Percentiles rank a stretch among this genome's conserved stretches.
These are phyloP conservation scores for Biancaea sappan DNA, from an alignment of 306 rosid species.

Conservation along the genomic window DNA sequence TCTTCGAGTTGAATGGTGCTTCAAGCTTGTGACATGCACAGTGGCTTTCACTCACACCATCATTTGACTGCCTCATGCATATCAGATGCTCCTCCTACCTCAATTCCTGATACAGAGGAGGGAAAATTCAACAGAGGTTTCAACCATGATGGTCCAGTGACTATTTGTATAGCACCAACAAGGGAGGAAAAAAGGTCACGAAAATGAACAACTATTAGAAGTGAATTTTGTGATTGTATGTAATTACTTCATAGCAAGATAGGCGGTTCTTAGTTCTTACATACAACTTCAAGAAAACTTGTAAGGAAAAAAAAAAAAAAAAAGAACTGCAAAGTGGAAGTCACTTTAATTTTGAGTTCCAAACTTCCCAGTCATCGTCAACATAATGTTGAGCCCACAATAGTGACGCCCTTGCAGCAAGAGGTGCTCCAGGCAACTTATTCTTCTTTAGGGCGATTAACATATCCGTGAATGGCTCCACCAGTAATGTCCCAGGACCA, in stretches of 20 bases:
- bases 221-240: constrained; percentile 26
- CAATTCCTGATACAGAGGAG: constrained; percentile 31
- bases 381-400: constrained; percentile 71
- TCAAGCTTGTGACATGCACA: constrained; percentile 17
- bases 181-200: constrained; percentile 26
- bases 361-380: constrained; percentile 70
- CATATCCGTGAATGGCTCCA: constrained; percentile 77
- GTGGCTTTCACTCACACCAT: constrained; percentile 25
- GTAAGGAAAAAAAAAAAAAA: not conserved
- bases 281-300: constrained; percentile 9
- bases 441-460: constrained; percentile 53
- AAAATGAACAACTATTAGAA: constrained; percentile 39
- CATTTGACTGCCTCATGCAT: constrained; percentile 38
- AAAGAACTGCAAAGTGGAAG: constrained; percentile 17
- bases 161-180: constrained; percentile 54
- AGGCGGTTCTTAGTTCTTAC: constrained; percentile 30
- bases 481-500: constrained; percentile 80
- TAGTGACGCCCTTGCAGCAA: constrained; percentile 71
- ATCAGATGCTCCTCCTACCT: constrained; percentile 36
- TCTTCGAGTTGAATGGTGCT: constrained; percentile 45
- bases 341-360: constrained; percentile 63
- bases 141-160: constrained; percentile 40
- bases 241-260: constrained; percentile 27
- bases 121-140: constrained; percentile 35
- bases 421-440: constrained; percentile 55